A percentile compares a stretch with the other conserved stretches of the same genome.
Conservation (phyloP, 768 basidiomycete species). For the Russula sp. region DNA sequence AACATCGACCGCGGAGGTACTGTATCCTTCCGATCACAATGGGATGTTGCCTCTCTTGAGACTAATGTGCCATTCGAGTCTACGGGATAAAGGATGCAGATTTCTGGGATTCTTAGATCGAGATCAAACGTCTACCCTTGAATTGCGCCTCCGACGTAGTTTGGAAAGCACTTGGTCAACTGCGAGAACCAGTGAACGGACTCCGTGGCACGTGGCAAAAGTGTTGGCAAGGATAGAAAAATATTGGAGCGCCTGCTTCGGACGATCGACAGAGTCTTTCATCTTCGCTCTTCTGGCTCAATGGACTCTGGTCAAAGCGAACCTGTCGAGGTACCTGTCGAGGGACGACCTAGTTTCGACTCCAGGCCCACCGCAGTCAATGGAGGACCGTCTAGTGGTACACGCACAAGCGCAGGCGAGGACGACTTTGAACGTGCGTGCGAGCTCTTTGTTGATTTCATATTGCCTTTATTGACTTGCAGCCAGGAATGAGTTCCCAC, state of each 20-base stretch:
- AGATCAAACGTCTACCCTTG: neutral
- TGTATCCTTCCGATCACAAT: too few relatives aligned
- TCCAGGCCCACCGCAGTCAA: neutral
- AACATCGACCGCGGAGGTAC: too few relatives aligned
- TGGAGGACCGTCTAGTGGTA: neutral
- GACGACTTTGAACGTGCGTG: neutral
- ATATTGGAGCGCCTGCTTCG: neutral
- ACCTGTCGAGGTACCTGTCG: too few relatives aligned
- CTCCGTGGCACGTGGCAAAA: neutral
- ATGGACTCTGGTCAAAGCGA: too few relatives aligned
- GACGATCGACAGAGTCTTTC: neutral
- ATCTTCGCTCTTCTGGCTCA: neutral
- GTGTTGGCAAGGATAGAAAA: neutral
- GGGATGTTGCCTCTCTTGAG: too few relatives aligned
- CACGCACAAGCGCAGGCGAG: too few relatives aligned
- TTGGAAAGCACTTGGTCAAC: neutral
- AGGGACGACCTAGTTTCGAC: neutral
- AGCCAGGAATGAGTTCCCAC: neutral
- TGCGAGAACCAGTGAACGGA: neutral
- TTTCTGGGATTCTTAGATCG: too few relatives aligned
- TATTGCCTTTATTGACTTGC: neutral
- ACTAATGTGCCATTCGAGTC: too few relatives aligned
- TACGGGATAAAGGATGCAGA: too few relatives aligned
- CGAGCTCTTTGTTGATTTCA: neutral
- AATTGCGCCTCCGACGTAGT: neutral